Conservation (phyloP, 2,329 filamentous ascomycete species). For the Pseudofabraea citricarpa region DNA sequence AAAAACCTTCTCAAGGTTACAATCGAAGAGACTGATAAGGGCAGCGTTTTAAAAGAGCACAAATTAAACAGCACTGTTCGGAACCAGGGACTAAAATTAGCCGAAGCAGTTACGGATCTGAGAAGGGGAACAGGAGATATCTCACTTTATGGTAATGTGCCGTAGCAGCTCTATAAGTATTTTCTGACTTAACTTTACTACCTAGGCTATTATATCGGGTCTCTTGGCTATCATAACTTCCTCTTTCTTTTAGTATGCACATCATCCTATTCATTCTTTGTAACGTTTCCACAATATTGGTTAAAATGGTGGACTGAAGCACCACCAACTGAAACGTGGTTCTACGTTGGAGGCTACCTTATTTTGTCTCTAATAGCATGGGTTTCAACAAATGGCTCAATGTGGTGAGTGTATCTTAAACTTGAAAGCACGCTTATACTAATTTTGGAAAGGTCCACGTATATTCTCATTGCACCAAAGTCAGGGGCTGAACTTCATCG, state of each 20-base stretch:
- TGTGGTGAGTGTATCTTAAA: not conserved
- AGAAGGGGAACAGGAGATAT: slow-evolving; percentile 10
- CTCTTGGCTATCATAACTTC: slow-evolving; percentile 2
- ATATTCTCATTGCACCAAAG: slow-evolving; percentile 28
- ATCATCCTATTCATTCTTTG: too few relatives aligned
- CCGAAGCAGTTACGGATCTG: slow-evolving; percentile 2
- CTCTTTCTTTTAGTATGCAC: not conserved
- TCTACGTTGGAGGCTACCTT: slow-evolving; percentile 28
- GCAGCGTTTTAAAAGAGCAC: not conserved
- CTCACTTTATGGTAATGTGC: slow-evolving; percentile 9
- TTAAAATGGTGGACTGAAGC: not conserved
- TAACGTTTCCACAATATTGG: too few relatives aligned
- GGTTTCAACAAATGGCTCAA: slow-evolving; percentile 8
- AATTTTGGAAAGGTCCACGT: slow-evolving; percentile 24
- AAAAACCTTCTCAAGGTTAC: not conserved
- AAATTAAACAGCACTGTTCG: not conserved
- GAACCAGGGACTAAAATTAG: not conserved
- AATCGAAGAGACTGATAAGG: not conserved
- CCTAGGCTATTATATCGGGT: slow-evolving; percentile 11
- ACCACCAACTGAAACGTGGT: not conserved
- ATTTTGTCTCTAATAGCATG: slow-evolving; percentile 31
- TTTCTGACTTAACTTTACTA: not conserved
- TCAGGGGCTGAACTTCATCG: slow-evolving; percentile 28
- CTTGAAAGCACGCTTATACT: too few relatives aligned
- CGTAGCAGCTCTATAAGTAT: not conserved